Conservation (phyloP, 1,139 yeast genomes). For the Pichiaceae sp. region DNA sequence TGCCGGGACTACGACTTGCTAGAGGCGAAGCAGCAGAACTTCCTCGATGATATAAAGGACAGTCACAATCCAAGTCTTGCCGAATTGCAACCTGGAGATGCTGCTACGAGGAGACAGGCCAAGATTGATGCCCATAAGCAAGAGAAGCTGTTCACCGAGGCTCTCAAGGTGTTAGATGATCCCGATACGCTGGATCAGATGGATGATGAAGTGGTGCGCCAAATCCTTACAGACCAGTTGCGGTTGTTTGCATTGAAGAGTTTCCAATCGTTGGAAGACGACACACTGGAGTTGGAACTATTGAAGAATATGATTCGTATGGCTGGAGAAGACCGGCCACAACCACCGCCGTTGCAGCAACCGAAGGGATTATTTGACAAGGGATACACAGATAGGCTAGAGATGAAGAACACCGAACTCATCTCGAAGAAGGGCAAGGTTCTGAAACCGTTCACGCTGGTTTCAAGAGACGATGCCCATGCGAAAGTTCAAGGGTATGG, state of each 20-base stretch:
- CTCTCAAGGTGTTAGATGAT: constrained; percentile 25
- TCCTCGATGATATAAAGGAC: constrained; percentile 32
- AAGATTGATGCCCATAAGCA: constrained; percentile 63
- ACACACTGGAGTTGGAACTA: constrained; percentile 51
- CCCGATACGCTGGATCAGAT: constrained; percentile 26
- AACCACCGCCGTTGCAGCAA: constrained; percentile 6
- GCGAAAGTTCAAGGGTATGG: constrained; percentile 83
- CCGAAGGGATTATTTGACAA: constrained; percentile 14
- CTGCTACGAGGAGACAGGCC: constrained; percentile 53
- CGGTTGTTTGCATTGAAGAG: constrained; percentile 43
- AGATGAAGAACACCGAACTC: constrained; percentile 26
- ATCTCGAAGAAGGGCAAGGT: constrained; percentile 68
- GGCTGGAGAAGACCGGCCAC: constrained; percentile 4
- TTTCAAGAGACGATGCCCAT: constrained; percentile 51
- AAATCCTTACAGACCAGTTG: constrained; percentile 46
- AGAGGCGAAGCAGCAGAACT: constrained; percentile 28
- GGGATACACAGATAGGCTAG: constrained; percentile 19
- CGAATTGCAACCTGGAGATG: constrained; percentile 31
- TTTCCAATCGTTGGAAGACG: constrained; percentile 43
- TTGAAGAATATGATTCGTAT: constrained; percentile 28
- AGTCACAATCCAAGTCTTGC: constrained; percentile 34
- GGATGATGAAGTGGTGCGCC: constrained; percentile 46
- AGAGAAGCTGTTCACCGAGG: constrained; percentile 45
- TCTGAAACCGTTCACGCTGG: constrained; percentile 75
- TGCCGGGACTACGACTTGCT: constrained; percentile 37